phyloP scores from a whole-genome alignment of 345 rosid genomes.

The Aurinia saxatilis region DNA sequence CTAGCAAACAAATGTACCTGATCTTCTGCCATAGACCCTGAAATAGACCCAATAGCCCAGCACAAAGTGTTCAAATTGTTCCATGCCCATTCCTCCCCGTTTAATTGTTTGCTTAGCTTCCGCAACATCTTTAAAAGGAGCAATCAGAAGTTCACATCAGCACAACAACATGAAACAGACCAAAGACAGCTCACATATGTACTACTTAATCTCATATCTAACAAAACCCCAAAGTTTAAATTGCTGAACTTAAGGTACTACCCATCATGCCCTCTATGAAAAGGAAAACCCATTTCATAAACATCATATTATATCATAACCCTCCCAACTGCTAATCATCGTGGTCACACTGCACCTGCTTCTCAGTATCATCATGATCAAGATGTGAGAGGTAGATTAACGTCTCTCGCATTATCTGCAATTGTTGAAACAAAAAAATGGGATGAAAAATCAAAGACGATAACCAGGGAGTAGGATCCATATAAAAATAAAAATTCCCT shows the following conservation, averaged over 20 bases:
- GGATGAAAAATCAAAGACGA: neutral
- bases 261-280: neutral
- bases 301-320: slow-evolving; percentile 1
- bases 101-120: slow-evolving; percentile 89
- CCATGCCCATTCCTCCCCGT: slow-evolving; percentile 99
- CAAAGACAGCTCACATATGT: neutral
- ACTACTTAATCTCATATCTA: neutral
- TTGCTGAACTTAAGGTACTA: neutral
- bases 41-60: slow-evolving; percentile 99
- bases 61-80: slow-evolving; percentile 91
- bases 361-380: slow-evolving; percentile 97
- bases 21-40: slow-evolving; percentile 98
- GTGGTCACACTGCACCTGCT: slow-evolving; percentile 53
- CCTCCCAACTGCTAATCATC: neutral
- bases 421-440: slow-evolving; percentile 4
- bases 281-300: neutral
- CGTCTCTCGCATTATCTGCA: slow-evolving; percentile 98
- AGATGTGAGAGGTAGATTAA: slow-evolving; percentile 89
- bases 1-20: slow-evolving; percentile 54
- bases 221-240: neutral
- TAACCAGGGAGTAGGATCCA: neutral
- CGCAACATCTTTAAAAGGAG: slow-evolving; percentile 67
- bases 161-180: slow-evolving; percentile 3
- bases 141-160: slow-evolving; percentile 12
- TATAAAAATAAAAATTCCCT: neutral